Base-by-base conservation (phyloP, 2,329 filamentous ascomycete genomes). In the Myriosclerotinia curreyana region DNA sequence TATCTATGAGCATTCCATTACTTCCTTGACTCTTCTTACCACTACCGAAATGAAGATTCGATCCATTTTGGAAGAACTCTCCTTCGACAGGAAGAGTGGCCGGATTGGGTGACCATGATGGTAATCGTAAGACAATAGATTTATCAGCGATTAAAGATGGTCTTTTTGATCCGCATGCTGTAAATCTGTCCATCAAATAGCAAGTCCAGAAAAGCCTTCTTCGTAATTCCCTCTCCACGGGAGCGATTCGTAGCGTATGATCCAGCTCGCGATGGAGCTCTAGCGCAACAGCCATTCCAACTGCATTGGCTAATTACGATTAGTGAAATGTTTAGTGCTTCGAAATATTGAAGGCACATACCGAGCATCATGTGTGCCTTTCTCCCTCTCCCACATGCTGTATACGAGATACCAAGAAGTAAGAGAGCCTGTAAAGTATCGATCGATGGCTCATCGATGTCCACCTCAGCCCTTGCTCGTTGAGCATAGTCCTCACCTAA, bases 171-270 rank as follows among this genome's bases (percentile, higher is more conserved):
- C 92, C 92, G 69, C 89, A 92, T 1, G 89, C 85, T 69, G 88
- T 83, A 70, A 94, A 95, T n/a, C 90, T 84, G 73, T 96, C 92
- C 75, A 96, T 87, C 34, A 96, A 79, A 71, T 95, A 96, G 73
- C 90, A 94, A 2, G 90, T 88, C 92, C 92, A 96, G 75, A 96
- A 96, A 2, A 96, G 79, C n/a, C 90, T 83, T 62, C 92, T 82
- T 53, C 90, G 83, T 72, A 87, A 86, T 77, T 96, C 92, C 64
- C 89, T 83, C 73, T 96, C 91, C 5, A 85, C 79, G 0, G 86
- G 81, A 0, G 85, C 83, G 14, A 90, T 81, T 63, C 84, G 83
- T 15, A 84, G 79, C 59, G 84, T 83, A 7, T 80, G 73, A 31
- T 91, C 86, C 51, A 88, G 78, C 76, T 96, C 92, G 40, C 90